Percentiles rank a stretch among this genome's conserved stretches.
These are phyloP conservation scores for Raphidocelis subcapitata DNA, from an alignment of 139 green algal species.

Conservation along the genomic window DNA sequence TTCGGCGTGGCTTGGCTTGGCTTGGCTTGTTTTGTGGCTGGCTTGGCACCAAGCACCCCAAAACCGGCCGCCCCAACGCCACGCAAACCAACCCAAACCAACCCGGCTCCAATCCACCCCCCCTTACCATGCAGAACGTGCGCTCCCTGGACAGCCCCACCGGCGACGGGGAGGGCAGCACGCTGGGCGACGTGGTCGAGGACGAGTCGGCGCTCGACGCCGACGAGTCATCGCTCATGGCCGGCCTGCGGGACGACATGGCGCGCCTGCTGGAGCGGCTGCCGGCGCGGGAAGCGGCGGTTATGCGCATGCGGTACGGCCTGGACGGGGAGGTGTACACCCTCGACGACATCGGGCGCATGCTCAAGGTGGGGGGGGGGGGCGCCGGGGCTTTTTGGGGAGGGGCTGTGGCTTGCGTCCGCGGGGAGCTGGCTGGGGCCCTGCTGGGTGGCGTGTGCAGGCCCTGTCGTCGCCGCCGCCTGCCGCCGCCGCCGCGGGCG, in stretches of 20 bases:
- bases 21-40: no score
- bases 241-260: slow-evolving; percentile 66
- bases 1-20: not conserved
- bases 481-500: no score
- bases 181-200: slow-evolving; percentile 33
- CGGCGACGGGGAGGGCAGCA: slow-evolving; percentile 24
- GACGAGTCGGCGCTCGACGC: slow-evolving; percentile 24
- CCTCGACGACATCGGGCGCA: slow-evolving; percentile 86
- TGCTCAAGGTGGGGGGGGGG: slow-evolving; percentile 29
- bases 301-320: slow-evolving; percentile 91
- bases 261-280: slow-evolving; percentile 76
- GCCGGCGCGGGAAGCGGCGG: slow-evolving; percentile 70
- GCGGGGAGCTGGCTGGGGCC: no score
- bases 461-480: no score
- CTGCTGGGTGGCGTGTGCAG: no score
- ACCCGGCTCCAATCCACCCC: no score
- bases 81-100: no score
- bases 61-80: no score
- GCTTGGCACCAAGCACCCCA: no score
- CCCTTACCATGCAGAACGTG: not conserved
- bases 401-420: not conserved
- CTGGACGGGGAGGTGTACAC: slow-evolving; percentile 74
- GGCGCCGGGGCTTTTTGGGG: not conserved
- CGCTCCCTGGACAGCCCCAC: slow-evolving; percentile 30
- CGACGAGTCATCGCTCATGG: slow-evolving; percentile 25